Conservation (phyloP, 345 rosid species). For the Moringa oleifera region DNA sequence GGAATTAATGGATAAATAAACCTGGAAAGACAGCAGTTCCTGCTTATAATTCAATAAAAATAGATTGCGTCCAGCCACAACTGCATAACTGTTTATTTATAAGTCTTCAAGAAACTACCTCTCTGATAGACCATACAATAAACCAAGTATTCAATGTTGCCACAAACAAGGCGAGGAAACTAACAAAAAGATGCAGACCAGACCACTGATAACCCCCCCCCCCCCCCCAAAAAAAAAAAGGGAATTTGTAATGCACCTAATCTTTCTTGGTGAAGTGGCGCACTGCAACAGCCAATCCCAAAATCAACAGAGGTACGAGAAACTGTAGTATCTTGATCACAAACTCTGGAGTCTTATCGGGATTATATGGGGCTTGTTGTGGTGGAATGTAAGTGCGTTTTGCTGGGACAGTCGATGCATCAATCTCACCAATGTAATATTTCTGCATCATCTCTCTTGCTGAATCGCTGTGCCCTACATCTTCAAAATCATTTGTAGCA, state of each 20-base stretch:
- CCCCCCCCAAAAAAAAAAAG: neutral
- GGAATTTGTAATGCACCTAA: constrained; percentile 15
- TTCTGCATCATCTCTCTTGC: constrained; percentile 78
- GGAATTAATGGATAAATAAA: too few relatives aligned
- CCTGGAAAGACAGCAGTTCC: too few relatives aligned
- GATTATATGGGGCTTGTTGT: constrained; percentile 38
- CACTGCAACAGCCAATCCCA: constrained; percentile 73
- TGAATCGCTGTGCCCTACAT: constrained; percentile 88
- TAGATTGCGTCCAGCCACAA: too few relatives aligned
- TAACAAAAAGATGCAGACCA: too few relatives aligned
- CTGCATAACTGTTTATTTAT: too few relatives aligned
- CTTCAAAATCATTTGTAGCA: constrained; percentile 91
- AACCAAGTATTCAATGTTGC: too few relatives aligned
- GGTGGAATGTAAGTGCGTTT: constrained; percentile 55
- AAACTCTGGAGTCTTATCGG: constrained; percentile 58
- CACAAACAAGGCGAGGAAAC: too few relatives aligned
- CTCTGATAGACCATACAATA: too few relatives aligned
- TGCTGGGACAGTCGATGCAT: constrained; percentile 47
- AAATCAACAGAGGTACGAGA: constrained; percentile 77
- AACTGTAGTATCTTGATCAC: constrained; percentile 77
- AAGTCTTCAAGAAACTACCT: too few relatives aligned
- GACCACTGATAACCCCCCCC: neutral
- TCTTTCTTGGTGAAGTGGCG: constrained; percentile 88
- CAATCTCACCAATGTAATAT: constrained; percentile 73
- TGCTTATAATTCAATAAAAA: too few relatives aligned